These are phyloP conservation scores for Fusarium citri DNA, from an alignment of 2,329 filamentous ascomycete genomes.

Conservation along the genomic window DNA sequence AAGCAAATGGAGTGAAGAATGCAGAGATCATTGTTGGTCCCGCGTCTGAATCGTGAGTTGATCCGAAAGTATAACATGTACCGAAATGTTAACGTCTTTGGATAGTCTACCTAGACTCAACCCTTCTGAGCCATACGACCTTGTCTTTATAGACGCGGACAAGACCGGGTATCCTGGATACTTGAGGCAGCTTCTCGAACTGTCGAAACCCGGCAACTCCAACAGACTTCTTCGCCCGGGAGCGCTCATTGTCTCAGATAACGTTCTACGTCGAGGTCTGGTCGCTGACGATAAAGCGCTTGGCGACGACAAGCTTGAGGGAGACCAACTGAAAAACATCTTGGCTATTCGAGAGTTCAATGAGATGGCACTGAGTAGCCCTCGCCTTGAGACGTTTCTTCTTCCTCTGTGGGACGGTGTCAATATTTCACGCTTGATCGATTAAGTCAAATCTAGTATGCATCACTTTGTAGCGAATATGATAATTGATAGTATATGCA, in stretches of 20 bases:
- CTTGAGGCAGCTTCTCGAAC: conserved; percentile 58
- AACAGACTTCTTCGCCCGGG: conserved; percentile 60
- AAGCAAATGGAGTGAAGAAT: conserved; percentile 56
- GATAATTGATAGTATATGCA: not conserved
- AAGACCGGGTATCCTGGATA: conserved; percentile 64
- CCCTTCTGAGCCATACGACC: conserved; percentile 58
- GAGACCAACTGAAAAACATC: conserved; percentile 37
- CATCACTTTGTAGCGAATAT: not conserved
- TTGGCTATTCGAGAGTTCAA: conserved; percentile 52
- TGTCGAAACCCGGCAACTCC: conserved; percentile 53
- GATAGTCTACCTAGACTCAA: conserved; percentile 48
- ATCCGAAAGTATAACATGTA: too few species aligned
- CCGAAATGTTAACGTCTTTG: not conserved
- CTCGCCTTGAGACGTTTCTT: conserved; percentile 55
- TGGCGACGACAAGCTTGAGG: conserved; percentile 32
- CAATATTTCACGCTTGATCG: conserved; percentile 54
- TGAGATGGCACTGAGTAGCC: conserved; percentile 47
- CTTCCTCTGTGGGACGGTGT: conserved; percentile 59
- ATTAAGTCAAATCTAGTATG: conserved; percentile 42
- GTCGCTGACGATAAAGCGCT: conserved; percentile 55
- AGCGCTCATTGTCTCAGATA: conserved; percentile 66
- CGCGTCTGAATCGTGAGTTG: conserved; percentile 58
- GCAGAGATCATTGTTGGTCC: conserved; percentile 61
- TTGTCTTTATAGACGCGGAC: conserved; percentile 66
- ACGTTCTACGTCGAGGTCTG: conserved; percentile 61